Percentiles rank a stretch among this genome's conserved stretches.
phyloP scores from a whole-genome alignment of 352 stramenopile species.

The Phytophthora ohioensis region DNA sequence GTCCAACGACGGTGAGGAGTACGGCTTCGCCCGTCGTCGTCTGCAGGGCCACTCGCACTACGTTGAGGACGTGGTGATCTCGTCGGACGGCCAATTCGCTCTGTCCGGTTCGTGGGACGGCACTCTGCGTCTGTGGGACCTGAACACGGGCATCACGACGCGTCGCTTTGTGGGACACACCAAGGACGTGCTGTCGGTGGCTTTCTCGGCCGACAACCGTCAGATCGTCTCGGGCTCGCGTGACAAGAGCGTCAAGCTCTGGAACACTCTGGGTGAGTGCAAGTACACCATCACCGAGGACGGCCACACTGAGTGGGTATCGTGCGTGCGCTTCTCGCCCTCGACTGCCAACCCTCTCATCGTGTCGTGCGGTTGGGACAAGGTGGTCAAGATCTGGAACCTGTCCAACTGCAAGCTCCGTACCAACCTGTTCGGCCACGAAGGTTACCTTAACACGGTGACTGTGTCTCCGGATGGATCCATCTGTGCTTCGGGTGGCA shows the following conservation, averaged over 20 bases:
- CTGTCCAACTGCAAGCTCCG: conserved; percentile 99
- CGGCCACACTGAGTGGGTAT: conserved; percentile 99
- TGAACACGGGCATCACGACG: conserved; percentile 99
- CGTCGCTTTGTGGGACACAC: conserved; percentile 99
- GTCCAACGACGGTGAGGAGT: conserved; percentile 97
- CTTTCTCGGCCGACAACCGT: conserved; percentile 99
- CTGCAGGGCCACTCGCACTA: conserved; percentile 99
- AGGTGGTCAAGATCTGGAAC: conserved; percentile 99
- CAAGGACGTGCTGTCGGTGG: conserved; percentile 99
- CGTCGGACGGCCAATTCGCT: conserved; percentile 98
- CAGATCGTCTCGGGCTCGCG: conserved; percentile 99
- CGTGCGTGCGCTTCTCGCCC: conserved; percentile 99
- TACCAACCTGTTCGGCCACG: conserved; percentile 99
- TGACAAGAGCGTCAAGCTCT: conserved; percentile 99
- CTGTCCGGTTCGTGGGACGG: conserved; percentile 99
- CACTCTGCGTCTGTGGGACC: conserved; percentile 99
- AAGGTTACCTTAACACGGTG: conserved; percentile 99
- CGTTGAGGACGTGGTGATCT: conserved; percentile 99
- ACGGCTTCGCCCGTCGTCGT: conserved; percentile 97
- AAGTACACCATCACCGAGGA: conserved; percentile 99
- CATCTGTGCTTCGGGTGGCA: conserved; percentile 99
- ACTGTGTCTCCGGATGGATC: conserved; percentile 99
- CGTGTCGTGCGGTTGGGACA: conserved; percentile 99
- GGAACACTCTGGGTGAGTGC: conserved; percentile 99
- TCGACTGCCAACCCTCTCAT: conserved; percentile 97